phyloP scores from a whole-genome alignment of 306 rosid species.

The Quercus bicolor region DNA sequence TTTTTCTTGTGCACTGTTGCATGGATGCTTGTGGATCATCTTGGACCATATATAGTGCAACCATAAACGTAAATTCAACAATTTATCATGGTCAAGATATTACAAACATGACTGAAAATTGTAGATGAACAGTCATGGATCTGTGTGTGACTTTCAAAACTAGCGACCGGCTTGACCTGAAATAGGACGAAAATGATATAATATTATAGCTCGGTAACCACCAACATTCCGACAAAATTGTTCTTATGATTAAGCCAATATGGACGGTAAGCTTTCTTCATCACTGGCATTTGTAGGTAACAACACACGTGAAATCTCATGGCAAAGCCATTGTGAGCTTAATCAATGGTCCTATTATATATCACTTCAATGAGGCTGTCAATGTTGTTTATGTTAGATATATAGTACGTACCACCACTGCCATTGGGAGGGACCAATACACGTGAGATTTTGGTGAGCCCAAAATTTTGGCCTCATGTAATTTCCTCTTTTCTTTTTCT shows the following conservation, averaged over 20 bases:
- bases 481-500: no score
- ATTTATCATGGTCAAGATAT: neutral
- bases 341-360: neutral
- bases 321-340: slow-evolving; percentile 4
- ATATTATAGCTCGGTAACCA: slow-evolving; percentile 44
- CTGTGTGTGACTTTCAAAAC: slow-evolving; percentile 10
- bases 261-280: slow-evolving; percentile 77
- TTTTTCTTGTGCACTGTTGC: no score
- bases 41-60: no score
- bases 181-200: slow-evolving; percentile 43
- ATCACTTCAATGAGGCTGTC: slow-evolving; percentile 14
- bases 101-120: neutral
- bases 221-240: slow-evolving; percentile 80
- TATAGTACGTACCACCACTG: no score
- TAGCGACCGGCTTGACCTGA: slow-evolving; percentile 34
- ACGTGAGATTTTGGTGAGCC: no score
- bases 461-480: no score
- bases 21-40: no score
- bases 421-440: no score
- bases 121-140: slow-evolving; percentile 23
- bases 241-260: slow-evolving; percentile 38
- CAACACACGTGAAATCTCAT: slow-evolving; percentile 53
- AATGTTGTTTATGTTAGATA: neutral
- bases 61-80: neutral
- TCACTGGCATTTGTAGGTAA: slow-evolving; percentile 45